phyloP scores from a whole-genome alignment of 495 filamentous ascomycete species.

The Mytilinidion resinicola region DNA sequence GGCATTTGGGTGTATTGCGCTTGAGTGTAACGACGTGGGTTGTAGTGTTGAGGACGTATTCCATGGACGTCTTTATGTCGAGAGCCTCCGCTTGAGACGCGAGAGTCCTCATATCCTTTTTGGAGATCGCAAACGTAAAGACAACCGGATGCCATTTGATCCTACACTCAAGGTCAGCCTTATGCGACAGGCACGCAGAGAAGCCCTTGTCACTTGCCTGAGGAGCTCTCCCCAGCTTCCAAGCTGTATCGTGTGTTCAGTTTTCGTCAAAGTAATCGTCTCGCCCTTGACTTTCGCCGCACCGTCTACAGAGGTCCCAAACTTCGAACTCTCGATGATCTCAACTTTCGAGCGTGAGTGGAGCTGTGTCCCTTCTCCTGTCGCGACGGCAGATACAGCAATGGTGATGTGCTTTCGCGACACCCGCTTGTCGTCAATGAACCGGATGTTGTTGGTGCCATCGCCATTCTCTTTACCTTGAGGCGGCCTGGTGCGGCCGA shows the following conservation, averaged over 20 bases:
- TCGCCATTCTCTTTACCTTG: constrained; percentile 9
- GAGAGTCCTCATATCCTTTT: constrained; percentile 35
- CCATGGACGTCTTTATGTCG: constrained; percentile 75
- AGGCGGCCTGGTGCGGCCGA: constrained; percentile 32
- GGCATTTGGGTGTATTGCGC: constrained; percentile 67
- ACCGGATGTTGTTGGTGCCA: constrained; percentile 45
- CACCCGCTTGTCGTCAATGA: constrained; percentile 62
- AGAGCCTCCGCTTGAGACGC: constrained; percentile 40
- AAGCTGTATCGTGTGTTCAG: constrained; percentile 59
- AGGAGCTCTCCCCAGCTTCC: constrained; percentile 56
- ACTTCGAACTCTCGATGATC: constrained; percentile 55
- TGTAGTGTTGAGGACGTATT: constrained; percentile 63
- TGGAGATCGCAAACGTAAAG: constrained; percentile 75
- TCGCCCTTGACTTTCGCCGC: constrained; percentile 53
- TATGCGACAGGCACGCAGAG: neutral
- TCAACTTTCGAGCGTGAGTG: constrained; percentile 61
- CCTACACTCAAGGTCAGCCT: constrained; percentile 36
- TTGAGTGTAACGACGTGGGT: constrained; percentile 87
- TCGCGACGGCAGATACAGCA: constrained; percentile 55
- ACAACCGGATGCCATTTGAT: constrained; percentile 77
- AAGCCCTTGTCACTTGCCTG: constrained; percentile 30
- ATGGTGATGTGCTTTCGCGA: constrained; percentile 88
- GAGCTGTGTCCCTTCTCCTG: constrained; percentile 61
- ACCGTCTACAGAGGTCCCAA: constrained; percentile 72
- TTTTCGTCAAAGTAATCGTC: constrained; percentile 44